A percentile compares a stretch with the other conserved stretches of the same genome.
Evolutionary conservation across 345 rosid species (phyloP).

Genomic region (Eucalyptus marginata): DNA sequence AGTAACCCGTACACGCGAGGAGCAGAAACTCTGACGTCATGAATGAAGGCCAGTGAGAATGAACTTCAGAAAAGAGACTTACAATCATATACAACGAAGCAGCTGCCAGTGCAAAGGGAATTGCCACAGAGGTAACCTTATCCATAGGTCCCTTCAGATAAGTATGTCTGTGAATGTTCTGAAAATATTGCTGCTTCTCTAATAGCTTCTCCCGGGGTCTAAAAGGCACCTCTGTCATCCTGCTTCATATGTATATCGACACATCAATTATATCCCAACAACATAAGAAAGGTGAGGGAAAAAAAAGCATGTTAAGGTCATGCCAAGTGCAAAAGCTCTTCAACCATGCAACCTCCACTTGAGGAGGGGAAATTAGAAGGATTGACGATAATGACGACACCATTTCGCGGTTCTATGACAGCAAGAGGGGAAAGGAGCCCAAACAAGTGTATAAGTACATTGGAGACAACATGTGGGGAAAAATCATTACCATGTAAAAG

Average conservation of each 20-base stretch:
- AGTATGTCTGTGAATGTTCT: constrained; percentile 24
- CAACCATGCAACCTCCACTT: not conserved
- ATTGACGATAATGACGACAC: not conserved
- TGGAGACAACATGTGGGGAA: not conserved
- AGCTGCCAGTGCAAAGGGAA: constrained; percentile 24
- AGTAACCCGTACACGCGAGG: fast-evolving
- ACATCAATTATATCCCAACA: not conserved
- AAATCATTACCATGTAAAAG: not conserved
- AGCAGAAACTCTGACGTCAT: not conserved
- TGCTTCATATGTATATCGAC: not conserved
- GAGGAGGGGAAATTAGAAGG: not conserved
- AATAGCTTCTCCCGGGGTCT: constrained; percentile 17
- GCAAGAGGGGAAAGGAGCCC: not conserved
- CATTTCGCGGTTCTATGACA: not conserved
- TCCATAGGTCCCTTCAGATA: constrained; percentile 36
- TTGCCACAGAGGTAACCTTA: constrained; percentile 35
- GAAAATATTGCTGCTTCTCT: constrained; percentile 22
- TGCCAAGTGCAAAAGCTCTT: not conserved
- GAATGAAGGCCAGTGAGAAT: not conserved
- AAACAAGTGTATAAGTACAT: not conserved
- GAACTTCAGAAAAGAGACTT: not conserved
- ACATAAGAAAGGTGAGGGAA: not conserved
- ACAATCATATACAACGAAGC: constrained; percentile 20
- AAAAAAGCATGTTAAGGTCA: not conserved
- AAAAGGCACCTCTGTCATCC: constrained; percentile 32